phyloP scores from a whole-genome alignment of 257 asterid genomes.

The Coffea eugenioides region DNA sequence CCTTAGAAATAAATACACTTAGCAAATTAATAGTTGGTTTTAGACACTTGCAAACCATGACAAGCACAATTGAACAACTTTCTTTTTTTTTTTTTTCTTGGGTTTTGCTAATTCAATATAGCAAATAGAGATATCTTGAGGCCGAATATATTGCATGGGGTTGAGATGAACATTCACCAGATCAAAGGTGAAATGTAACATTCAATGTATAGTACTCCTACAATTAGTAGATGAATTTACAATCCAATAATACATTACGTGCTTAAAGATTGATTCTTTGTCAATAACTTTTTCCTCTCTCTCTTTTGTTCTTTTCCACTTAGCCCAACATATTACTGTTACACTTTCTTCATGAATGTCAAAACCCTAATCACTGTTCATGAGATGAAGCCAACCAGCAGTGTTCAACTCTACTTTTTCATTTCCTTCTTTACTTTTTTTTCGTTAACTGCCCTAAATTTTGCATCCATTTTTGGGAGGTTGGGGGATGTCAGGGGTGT shows the following conservation, averaged over 20 bases:
- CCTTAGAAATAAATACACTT: not conserved
- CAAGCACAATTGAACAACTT: not conserved
- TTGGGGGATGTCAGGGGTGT: not conserved
- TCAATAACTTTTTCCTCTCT: not conserved
- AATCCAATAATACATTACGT: not conserved
- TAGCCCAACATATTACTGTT: not conserved
- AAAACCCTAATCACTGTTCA: constrained; percentile 9
- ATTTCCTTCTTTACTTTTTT: not conserved
- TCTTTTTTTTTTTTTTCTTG: not conserved
- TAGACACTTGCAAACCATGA: not conserved
- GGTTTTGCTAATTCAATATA: not conserved
- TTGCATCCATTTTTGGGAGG: not conserved
- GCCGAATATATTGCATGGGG: constrained; percentile 3
- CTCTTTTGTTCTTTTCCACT: not conserved
- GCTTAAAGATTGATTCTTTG: not conserved
- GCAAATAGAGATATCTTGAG: not conserved
- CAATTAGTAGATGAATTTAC: not conserved
- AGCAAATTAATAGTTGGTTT: not conserved
- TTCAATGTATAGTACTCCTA: not conserved
- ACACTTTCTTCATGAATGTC: not conserved
- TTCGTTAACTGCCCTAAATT: not conserved
- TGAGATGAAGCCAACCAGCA: not conserved
- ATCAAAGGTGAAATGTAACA: not conserved
- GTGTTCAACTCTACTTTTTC: not conserved
- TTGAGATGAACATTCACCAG: constrained; percentile 5